Percentiles rank a stretch among this genome's conserved stretches.
These are phyloP conservation scores for Xylariaceae sp. DNA, from an alignment of 2,329 filamentous ascomycete species.

Conservation along the genomic window DNA sequence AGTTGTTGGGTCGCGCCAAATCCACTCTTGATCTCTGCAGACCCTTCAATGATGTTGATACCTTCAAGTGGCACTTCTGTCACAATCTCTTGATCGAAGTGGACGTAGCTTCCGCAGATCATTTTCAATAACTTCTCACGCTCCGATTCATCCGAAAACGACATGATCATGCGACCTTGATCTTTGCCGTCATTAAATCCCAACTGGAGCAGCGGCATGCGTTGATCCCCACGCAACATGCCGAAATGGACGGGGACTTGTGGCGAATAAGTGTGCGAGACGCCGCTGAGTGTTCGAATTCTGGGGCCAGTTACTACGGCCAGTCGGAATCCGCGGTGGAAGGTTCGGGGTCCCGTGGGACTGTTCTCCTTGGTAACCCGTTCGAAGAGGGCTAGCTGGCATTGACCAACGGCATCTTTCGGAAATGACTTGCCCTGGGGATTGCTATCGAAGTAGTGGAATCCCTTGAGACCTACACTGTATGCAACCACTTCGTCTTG, in stretches of 20 bases:
- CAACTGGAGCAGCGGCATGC: slow-evolving; percentile 63
- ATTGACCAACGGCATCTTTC: slow-evolving; percentile 64
- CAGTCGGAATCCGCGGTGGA: slow-evolving; percentile 75
- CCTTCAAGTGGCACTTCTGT: slow-evolving; percentile 62
- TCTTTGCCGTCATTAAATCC: slow-evolving; percentile 61
- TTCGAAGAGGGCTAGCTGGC: slow-evolving; percentile 72
- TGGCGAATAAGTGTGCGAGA: slow-evolving; percentile 64
- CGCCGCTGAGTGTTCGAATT: slow-evolving; percentile 70
- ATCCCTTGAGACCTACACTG: slow-evolving; percentile 62
- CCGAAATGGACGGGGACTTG: slow-evolving; percentile 70
- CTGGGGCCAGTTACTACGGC: slow-evolving; percentile 71
- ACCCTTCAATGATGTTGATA: slow-evolving; percentile 55
- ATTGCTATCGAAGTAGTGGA: slow-evolving; percentile 75
- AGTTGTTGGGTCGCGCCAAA: slow-evolving; percentile 47
- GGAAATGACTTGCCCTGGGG: slow-evolving; percentile 69
- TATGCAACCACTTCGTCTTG: slow-evolving; percentile 67
- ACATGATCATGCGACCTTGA: slow-evolving; percentile 68
- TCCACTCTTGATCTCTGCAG: slow-evolving; percentile 44
- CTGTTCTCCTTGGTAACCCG: slow-evolving; percentile 61
- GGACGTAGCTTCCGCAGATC: slow-evolving; percentile 66
- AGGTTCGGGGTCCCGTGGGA: slow-evolving; percentile 64
- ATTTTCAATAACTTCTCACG: slow-evolving; percentile 66
- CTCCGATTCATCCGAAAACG: slow-evolving; percentile 69
- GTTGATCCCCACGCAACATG: slow-evolving; percentile 66
- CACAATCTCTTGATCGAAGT: slow-evolving; percentile 63